Conservation (phyloP, 2,329 filamentous ascomycete species). For the Aspergillus calidoustus region DNA sequence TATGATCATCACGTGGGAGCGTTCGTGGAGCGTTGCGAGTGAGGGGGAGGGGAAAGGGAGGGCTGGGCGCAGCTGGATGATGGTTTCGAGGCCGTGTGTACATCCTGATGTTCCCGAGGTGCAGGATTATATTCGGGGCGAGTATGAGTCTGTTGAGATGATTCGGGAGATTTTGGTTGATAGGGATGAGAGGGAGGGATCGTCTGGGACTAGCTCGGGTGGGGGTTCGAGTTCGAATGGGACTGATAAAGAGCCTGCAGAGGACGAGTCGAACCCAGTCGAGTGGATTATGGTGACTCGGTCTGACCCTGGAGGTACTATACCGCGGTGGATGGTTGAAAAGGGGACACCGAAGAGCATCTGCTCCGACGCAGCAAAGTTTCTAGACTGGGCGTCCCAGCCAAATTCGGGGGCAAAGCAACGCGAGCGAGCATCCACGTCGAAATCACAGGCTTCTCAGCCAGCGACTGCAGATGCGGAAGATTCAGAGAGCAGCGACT, state of each 20-base stretch:
- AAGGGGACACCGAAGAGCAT: slow-evolving; percentile 83
- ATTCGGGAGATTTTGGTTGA: slow-evolving; percentile 75
- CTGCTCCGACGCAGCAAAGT: slow-evolving; percentile 77
- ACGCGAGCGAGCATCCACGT: slow-evolving; percentile 10
- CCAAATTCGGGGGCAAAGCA: slow-evolving; percentile 44
- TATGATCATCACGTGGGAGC: slow-evolving; percentile 69
- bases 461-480: slow-evolving; percentile 9
- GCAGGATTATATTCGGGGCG: slow-evolving; percentile 76
- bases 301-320: slow-evolving; percentile 85
- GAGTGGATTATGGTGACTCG: slow-evolving; percentile 95
- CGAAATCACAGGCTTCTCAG: slow-evolving; percentile 8
- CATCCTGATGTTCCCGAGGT: slow-evolving; percentile 74
- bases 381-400: slow-evolving; percentile 74
- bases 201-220: background rate
- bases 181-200: slow-evolving; percentile 9
- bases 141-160: slow-evolving; percentile 90
- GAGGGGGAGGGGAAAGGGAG: slow-evolving; percentile 22
- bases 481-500: slow-evolving; percentile 22
- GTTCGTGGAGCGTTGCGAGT: slow-evolving; percentile 36
- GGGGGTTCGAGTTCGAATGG: slow-evolving; percentile 5
- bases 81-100: slow-evolving; percentile 81
- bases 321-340: slow-evolving; percentile 90
- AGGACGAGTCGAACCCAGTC: slow-evolving; percentile 65
- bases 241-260: slow-evolving; percentile 23
- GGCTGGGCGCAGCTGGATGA: slow-evolving; percentile 72